Base-by-base conservation (phyloP, 768 basidiomycete species). In the Daedaleopsis sinensis region DNA sequence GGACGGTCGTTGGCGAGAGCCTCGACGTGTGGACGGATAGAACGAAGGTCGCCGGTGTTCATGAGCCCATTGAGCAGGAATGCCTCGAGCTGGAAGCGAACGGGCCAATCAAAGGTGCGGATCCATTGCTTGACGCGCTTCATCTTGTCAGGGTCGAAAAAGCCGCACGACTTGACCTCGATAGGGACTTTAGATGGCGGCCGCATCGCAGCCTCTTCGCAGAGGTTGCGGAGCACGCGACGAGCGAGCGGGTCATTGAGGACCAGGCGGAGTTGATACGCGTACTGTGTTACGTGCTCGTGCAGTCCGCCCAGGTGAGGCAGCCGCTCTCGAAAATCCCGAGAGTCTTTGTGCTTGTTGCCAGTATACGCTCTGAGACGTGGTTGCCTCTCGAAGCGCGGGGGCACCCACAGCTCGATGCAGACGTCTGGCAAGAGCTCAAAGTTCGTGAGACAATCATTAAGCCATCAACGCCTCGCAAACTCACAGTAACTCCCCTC, bases 51-150 rank as follows among this genome's bases (percentile, higher is more conserved):
- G 10, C 72, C 72, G 0, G 90, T 86, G 61, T 86, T 83, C 18
- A 92, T 76, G 19, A 84, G 72, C 0, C 82, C 82, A 63, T 89
- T 90, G 27, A 77, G 83, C 3, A 94, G 70, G 15, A 92, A 75
- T 0, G 84, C 82, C 69, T 91, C 91, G 23, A 93, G 75, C 71
- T 94, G 93, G 70, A 93, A 94, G 1, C 86, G 88, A 35, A 91
- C 79, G 3, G 77, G 72, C 89, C 89, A 93, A 12, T 82, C 78
- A 50, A 87, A 79, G 4, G 67, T 70, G 32, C 69, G 70, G 46
- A 89, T 66, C 73, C 78, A 79, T 16, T 66, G 69, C 15, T 77
- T 73, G 7, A 90, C 68, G 10, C 71, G 72, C 57, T 79, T 72
- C 8, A 93, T 77, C 5, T 74, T 73, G 61, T 74, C 81, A 11